These are phyloP conservation scores for Penicillium paxilli DNA, from an alignment of 495 filamentous ascomycete genomes.

Conservation along the genomic window DNA sequence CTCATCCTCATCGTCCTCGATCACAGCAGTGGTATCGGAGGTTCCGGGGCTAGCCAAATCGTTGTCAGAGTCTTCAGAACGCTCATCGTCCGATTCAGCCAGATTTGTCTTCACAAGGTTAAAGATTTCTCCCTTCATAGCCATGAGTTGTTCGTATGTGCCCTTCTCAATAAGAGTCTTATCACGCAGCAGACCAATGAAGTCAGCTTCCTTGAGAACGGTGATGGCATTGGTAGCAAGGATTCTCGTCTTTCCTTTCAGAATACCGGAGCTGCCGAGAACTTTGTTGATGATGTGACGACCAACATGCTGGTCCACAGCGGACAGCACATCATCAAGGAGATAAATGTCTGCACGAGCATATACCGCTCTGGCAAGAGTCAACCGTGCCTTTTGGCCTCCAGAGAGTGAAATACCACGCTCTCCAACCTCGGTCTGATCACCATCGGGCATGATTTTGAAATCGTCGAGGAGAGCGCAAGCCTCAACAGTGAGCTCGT, in stretches of 20 bases:
- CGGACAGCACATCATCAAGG: conserved; percentile 90
- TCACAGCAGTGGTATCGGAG: conserved; percentile 54
- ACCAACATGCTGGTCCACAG: conserved; percentile 97
- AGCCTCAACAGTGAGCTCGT: conserved; percentile 89
- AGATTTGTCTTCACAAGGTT: conserved; percentile 79
- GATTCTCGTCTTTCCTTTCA: conserved; percentile 85
- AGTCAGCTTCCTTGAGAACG: conserved; percentile 83
- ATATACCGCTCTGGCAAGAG: conserved; percentile 95
- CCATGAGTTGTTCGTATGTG: conserved; percentile 85
- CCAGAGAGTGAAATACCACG: conserved; percentile 96
- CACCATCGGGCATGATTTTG: conserved; percentile 87
- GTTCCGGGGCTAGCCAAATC: conserved; percentile 48
- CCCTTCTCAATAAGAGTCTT: conserved; percentile 84
- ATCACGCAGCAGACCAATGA: conserved; percentile 78
- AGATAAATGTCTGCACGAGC: conserved; percentile 96
- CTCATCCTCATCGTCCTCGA: conserved; percentile 50
- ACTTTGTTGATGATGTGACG: conserved; percentile 93
- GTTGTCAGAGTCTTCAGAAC: conserved; percentile 52
- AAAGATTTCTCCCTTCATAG: conserved; percentile 88
- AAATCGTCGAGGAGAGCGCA: conserved; percentile 94
- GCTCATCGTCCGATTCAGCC: conserved; percentile 64
- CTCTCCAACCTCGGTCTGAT: conserved; percentile 95
- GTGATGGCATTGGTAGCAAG: conserved; percentile 96
- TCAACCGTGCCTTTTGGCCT: conserved; percentile 93
- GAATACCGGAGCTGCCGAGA: conserved; percentile 78